phyloP scores from a whole-genome alignment of 2,329 filamentous ascomycete genomes.

The Cordyceps tenuipes region DNA sequence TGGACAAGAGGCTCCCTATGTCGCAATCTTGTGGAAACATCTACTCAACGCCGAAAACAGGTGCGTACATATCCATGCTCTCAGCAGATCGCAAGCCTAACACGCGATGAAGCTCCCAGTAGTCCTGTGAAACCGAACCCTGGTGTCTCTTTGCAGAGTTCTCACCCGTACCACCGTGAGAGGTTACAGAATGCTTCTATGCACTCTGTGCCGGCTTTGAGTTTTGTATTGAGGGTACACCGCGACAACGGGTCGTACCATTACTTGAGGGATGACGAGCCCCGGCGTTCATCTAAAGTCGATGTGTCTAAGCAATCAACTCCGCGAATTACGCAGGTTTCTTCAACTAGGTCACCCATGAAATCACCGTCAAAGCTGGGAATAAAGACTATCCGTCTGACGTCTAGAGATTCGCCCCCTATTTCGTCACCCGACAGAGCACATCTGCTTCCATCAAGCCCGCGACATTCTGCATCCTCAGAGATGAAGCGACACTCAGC shows the following conservation, averaged over 20 bases:
- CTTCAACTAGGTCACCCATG: neutral
- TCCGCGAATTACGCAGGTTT: neutral
- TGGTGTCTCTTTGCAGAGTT: neutral
- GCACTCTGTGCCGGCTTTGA: neutral
- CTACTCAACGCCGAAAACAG: neutral
- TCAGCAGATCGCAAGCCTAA: neutral
- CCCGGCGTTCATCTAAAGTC: neutral
- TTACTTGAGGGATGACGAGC: neutral
- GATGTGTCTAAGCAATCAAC: neutral
- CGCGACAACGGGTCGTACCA: neutral
- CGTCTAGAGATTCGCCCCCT: neutral
- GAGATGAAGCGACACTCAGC: neutral
- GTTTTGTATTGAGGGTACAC: constrained; percentile 1
- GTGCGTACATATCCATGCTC: neutral
- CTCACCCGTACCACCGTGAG: neutral
- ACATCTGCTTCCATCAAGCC: neutral
- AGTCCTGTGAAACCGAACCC: neutral
- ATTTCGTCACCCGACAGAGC: neutral
- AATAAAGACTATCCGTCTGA: neutral
- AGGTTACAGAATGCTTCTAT: neutral
- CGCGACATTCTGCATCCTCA: neutral
- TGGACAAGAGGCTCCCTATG: neutral
- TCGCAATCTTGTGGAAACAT: neutral
- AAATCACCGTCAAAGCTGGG: neutral
- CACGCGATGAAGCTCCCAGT: neutral